A percentile compares a stretch with the other conserved stretches of the same genome.
These are phyloP conservation scores for Hypoxylon lienhwacheense DNA, from an alignment of 495 filamentous ascomycete genomes.

Conservation along the genomic window DNA sequence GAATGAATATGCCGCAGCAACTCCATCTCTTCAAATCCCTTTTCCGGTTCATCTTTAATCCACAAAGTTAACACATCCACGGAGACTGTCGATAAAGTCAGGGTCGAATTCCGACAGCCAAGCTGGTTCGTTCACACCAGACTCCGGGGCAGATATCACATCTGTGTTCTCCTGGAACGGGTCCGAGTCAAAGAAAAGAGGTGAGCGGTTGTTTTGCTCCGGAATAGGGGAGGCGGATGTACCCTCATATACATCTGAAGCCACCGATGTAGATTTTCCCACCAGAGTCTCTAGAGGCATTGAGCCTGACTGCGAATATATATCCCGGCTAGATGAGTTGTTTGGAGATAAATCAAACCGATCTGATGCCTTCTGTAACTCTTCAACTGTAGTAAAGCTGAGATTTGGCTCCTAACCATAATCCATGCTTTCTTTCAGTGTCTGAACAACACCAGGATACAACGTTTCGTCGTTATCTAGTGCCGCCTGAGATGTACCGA, in stretches of 20 bases:
- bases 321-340: neutral
- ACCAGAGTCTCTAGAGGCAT: neutral
- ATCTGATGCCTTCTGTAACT: conserved; percentile 35
- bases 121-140: conserved; percentile 38
- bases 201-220: neutral
- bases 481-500: conserved; percentile 40
- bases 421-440: conserved; percentile 37
- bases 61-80: conserved; percentile 55
- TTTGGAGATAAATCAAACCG: conserved; percentile 22
- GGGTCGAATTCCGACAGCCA: conserved; percentile 55
- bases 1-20: neutral
- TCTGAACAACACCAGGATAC: conserved; percentile 27
- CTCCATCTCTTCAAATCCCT: neutral
- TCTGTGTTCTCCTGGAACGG: conserved; percentile 9
- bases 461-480: conserved; percentile 37
- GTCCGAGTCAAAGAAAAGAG: conserved; percentile 16
- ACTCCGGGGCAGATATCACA: neutral
- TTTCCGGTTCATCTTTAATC: conserved; percentile 9
- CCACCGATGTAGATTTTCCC: conserved; percentile 8
- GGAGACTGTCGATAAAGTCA: conserved; percentile 51
- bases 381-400: conserved; percentile 39
- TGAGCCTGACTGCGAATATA: neutral
- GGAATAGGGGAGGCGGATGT: neutral
- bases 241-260: neutral
- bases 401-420: conserved; percentile 37